Evolutionary conservation across 495 filamentous ascomycete species (phyloP).

Genomic region (Friedmanniomyces simplex): DNA sequence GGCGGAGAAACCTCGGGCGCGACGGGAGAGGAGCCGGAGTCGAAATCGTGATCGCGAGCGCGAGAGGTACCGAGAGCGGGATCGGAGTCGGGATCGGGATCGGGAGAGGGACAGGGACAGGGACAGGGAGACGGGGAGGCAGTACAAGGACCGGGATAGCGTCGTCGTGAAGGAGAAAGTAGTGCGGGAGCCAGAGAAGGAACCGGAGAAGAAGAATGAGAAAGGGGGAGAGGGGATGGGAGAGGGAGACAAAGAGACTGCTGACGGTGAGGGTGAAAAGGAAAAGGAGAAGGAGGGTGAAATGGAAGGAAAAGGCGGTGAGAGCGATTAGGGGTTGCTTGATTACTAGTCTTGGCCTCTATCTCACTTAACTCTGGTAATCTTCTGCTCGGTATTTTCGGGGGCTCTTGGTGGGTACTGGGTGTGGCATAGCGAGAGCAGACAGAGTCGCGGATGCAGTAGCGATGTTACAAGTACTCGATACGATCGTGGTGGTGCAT

Average conservation of each 20-base stretch:
- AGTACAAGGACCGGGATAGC: neutral
- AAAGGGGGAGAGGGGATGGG: neutral
- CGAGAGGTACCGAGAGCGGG: too few species aligned
- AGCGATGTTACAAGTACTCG: too few species aligned
- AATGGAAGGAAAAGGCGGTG: neutral
- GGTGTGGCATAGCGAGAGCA: too few species aligned
- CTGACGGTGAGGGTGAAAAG: neutral
- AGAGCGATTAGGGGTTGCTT: neutral
- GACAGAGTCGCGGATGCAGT: too few species aligned
- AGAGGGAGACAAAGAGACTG: neutral
- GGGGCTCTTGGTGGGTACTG: too few species aligned
- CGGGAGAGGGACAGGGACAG: conserved; percentile 5
- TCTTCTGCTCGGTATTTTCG: too few species aligned
- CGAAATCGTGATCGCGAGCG: conserved; percentile 21
- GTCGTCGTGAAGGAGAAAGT: neutral
- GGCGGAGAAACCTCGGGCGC: conserved; percentile 7
- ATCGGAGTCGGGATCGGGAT: neutral
- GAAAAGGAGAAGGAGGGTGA: neutral
- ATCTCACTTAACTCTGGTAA: too few species aligned
- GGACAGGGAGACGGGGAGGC: neutral
- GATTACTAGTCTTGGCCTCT: neutral
- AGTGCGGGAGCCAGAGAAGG: neutral
- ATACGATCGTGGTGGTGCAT: too few species aligned
- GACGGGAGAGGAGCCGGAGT: conserved; percentile 19
- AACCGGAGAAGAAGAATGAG: neutral